Conservation (phyloP, 2,329 filamentous ascomycete genomes). For the Lachnellula cervina region DNA sequence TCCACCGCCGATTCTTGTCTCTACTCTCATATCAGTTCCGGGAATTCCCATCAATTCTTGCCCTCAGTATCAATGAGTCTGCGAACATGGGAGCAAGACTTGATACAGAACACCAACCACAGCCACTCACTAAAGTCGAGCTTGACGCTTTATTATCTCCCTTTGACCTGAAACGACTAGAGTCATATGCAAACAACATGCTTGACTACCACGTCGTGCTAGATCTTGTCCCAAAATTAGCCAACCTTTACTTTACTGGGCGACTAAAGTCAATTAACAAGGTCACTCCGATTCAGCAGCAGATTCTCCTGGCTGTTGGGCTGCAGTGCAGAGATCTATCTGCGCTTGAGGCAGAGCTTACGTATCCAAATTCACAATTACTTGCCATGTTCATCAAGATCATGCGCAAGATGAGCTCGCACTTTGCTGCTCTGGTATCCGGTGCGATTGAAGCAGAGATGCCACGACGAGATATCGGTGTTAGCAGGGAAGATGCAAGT, state of each 20-base stretch:
- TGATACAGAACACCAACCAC: constrained; percentile 49
- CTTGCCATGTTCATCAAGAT: constrained; percentile 98
- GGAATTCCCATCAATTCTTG: constrained; percentile 69
- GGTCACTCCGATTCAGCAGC: constrained; percentile 77
- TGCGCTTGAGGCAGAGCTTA: constrained; percentile 71
- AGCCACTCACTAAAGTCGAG: constrained; percentile 64
- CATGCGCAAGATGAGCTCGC: constrained; percentile 75
- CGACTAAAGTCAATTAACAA: constrained; percentile 62
- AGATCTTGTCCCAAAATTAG: constrained; percentile 80
- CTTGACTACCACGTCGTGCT: constrained; percentile 97
- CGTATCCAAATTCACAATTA: constrained; percentile 69
- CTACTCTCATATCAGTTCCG: constrained; percentile 92
- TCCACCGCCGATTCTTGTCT: constrained; percentile 87
- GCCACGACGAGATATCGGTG: constrained; percentile 54
- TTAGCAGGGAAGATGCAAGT: constrained; percentile 53
- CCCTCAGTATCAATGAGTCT: constrained; percentile 83
- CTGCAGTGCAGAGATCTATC: constrained; percentile 87
- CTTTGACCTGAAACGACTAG: constrained; percentile 90
- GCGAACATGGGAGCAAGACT: constrained; percentile 68
- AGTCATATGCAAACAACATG: constrained; percentile 94
- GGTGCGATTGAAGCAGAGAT: constrained; percentile 66
- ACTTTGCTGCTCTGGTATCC: constrained; percentile 72
- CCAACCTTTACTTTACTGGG: constrained; percentile 79
- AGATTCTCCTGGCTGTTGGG: constrained; percentile 84
- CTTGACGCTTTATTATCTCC: constrained; percentile 77